Evolutionary conservation across 1,284 basidiomycete genomes (phyloP), one percentile per base, ranked within the genome.

Genomic region (Trichosporon sp.): DNA sequence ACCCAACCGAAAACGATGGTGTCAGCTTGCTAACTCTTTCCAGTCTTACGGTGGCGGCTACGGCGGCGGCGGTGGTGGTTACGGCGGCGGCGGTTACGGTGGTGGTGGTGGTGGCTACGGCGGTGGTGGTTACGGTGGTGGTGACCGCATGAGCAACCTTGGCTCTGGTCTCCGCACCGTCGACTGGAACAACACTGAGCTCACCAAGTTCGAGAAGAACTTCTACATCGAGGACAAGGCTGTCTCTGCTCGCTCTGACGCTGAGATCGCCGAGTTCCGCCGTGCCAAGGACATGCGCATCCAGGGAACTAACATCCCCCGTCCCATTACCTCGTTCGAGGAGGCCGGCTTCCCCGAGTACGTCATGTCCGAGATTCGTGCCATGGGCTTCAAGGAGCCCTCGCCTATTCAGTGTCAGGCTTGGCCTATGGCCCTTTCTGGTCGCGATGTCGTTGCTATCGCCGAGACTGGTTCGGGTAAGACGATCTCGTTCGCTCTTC

Each of bases 331-430:
- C 69, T 89, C 90, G 61, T 99, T 99, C 81, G 94, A 98, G 70
- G 96, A 99, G 86, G 90, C 91, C 77, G 95, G 93, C 71, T 96
- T 96, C 86, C 96, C 96, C 48, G 94, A 98, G 78, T 98, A 98
- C 85, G 90, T 99, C 76, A 90, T 98, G 90, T 86, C 89, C 69
- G 94, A 96, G 73, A 96, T 99, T 84, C 91, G 89, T 76, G 92
- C 93, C 37, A 94, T 97, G 85, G 96, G 96, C 68, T 99, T 99
- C 86, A 84, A 88, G 64, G 84, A 88, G 3, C 96, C 96, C 0
- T 95, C 95, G 1, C 90, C 97, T 68, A 98, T 99, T 80, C 96
- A 99, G 84, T 96, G 95, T 80, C 96, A 99, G 84, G 93, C 96
- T 11, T 98, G 96, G 96, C 96, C 96, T 1, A 97, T 98, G 93